Evolutionary conservation across 371 early-diverging fungal genomes (phyloP).

Genomic region (Syncephalastrum monosporum): DNA sequence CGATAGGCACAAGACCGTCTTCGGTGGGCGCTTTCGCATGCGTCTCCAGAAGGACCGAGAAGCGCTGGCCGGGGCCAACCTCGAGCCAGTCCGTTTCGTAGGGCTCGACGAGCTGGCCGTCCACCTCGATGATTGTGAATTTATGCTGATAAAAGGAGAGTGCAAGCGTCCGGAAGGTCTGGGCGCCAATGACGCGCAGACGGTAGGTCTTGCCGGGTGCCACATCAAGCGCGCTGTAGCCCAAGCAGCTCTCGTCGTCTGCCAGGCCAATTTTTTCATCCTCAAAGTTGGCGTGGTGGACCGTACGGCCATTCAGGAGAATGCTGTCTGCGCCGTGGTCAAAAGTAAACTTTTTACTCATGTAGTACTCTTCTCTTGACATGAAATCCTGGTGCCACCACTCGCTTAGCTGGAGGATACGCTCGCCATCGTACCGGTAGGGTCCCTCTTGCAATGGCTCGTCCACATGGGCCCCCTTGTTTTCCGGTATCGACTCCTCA

Average conservation of each 20-base stretch:
- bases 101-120: slow-evolving; percentile 32
- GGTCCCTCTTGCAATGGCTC: slow-evolving; percentile 16
- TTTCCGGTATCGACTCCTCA: slow-evolving; percentile 10
- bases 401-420: slow-evolving; percentile 36
- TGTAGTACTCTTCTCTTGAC: slow-evolving; percentile 17
- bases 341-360: slow-evolving; percentile 17
- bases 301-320: slow-evolving; percentile 31
- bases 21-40: slow-evolving; percentile 1
- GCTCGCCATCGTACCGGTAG: slow-evolving; percentile 46
- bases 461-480: background rate
- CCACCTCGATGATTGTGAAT: slow-evolving; percentile 39
- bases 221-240: slow-evolving; percentile 25
- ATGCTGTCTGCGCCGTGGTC: slow-evolving; percentile 27
- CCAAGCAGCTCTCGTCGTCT: slow-evolving; percentile 16
- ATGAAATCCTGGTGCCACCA: slow-evolving; percentile 40
- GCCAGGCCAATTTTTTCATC: background rate
- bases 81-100: slow-evolving; percentile 27
- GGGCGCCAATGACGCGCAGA: slow-evolving; percentile 31
- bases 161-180: slow-evolving; percentile 31
- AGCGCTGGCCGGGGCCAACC: slow-evolving; percentile 36
- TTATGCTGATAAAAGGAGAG: slow-evolving; percentile 27
- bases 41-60: slow-evolving; percentile 32
- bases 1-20: slow-evolving; percentile 24
- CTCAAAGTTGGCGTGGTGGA: slow-evolving; percentile 11
- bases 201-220: slow-evolving; percentile 31